Percentiles rank a stretch among this genome's conserved stretches.
Evolutionary conservation across 305 asterid genomes (phyloP).

Genomic region (Fraxinus platypoda): DNA sequence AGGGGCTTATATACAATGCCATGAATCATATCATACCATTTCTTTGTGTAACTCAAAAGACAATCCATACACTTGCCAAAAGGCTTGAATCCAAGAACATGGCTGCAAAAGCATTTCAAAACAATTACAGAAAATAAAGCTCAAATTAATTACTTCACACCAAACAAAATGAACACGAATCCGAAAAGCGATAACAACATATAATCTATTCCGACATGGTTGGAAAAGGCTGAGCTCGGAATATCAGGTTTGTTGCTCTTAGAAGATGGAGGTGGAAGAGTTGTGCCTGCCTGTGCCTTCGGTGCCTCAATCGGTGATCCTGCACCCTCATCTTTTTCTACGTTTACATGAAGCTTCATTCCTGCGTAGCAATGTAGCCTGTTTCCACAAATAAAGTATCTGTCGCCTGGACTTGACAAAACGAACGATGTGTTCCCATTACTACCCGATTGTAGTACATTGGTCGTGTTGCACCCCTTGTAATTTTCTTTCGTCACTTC

Average conservation of each 20-base stretch:
- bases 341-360: conserved; percentile 63
- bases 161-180: conserved; percentile 17
- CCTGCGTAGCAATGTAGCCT: conserved; percentile 72
- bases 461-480: conserved; percentile 62
- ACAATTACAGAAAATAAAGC: not conserved
- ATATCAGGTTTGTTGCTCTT: conserved; percentile 42
- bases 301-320: conserved; percentile 40
- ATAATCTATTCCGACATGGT: conserved; percentile 6
- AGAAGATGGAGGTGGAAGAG: conserved; percentile 53
- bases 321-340: conserved; percentile 15
- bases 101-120: not conserved
- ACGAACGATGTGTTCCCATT: conserved; percentile 60
- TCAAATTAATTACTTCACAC: conserved; percentile 2
- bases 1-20: not conserved
- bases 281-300: conserved; percentile 31
- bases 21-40: not conserved
- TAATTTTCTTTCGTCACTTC: conserved; percentile 50
- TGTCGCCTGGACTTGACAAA: conserved; percentile 49
- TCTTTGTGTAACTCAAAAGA: not conserved
- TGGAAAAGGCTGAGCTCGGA: conserved; percentile 24
- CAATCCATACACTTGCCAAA: not conserved
- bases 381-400: conserved; percentile 64
- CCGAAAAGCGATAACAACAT: conserved; percentile 22
- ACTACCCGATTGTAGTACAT: conserved; percentile 53
- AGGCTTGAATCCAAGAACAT: not conserved